Percentiles rank a stretch among this genome's conserved stretches.
Evolutionary conservation across 1,139 yeast genomes (phyloP).

Genomic region (Arxiozyma telluris): DNA sequence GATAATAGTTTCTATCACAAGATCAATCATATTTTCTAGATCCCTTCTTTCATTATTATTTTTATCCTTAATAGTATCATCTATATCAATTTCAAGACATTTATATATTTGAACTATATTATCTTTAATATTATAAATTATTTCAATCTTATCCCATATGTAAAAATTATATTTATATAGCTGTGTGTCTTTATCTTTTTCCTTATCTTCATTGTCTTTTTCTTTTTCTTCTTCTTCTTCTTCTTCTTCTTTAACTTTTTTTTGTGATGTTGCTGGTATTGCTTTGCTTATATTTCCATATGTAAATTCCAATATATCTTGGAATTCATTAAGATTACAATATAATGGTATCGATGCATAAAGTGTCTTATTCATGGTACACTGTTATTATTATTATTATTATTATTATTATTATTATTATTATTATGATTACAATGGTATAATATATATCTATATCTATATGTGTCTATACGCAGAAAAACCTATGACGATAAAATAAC

Average conservation of each 20-base stretch:
- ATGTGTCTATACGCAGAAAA: too few relatives aligned
- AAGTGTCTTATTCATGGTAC: neutral
- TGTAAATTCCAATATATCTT: neutral
- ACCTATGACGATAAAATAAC: too few relatives aligned
- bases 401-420: too few relatives aligned
- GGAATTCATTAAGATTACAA: neutral
- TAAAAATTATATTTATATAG: neutral
- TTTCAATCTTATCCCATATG: slow-evolving; percentile 2
- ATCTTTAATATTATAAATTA: neutral
- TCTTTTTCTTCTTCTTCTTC: neutral
- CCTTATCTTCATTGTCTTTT: neutral
- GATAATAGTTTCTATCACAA: slow-evolving; percentile 2
- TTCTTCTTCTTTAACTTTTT: neutral
- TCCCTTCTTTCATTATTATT: neutral
- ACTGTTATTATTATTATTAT: neutral
- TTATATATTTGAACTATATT: slow-evolving; percentile 1
- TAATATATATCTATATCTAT: too few relatives aligned
- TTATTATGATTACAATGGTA: neutral
- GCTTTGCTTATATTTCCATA: neutral
- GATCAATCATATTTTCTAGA: neutral
- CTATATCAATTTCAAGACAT: neutral
- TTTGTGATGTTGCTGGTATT: neutral
- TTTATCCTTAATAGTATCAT: neutral
- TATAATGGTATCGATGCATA: neutral
- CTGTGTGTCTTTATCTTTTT: neutral